Evolutionary conservation across 345 rosid genomes (phyloP).

Genomic region (Gossypium raimondii): DNA sequence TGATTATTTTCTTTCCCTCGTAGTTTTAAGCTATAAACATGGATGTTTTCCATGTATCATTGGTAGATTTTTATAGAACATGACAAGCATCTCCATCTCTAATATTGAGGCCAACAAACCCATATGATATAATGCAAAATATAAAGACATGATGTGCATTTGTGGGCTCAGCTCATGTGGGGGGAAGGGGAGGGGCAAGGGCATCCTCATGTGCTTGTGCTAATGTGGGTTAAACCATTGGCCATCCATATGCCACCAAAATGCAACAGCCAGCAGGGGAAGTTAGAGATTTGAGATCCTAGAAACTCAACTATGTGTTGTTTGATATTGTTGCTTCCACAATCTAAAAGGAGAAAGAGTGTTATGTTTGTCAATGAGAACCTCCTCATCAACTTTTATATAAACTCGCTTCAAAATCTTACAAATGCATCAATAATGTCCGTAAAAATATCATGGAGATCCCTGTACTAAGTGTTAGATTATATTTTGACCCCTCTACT

Average conservation of each 20-base stretch:
- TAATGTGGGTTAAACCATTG: background rate
- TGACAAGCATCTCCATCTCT: background rate
- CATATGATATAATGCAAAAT: slow-evolving; percentile 15
- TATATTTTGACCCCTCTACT: no score
- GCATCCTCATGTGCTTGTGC: slow-evolving; percentile 21
- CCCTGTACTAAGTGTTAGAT: no score
- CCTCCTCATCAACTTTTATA: background rate
- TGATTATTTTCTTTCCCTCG: no score
- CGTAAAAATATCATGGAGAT: no score
- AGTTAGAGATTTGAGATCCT: background rate
- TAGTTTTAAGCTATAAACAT: no score
- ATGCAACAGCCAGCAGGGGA: background rate
- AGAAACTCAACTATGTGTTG: background rate
- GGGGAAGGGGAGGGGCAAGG: background rate
- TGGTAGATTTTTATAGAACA: no score
- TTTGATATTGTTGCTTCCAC: background rate
- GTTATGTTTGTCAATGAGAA: background rate
- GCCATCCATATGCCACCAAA: background rate
- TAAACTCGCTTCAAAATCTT: background rate
- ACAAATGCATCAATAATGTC: background rate
- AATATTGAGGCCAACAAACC: slow-evolving; percentile 17
- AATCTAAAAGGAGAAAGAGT: background rate
- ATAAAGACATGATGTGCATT: slow-evolving; percentile 1
- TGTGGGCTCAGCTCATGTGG: slow-evolving; percentile 18
- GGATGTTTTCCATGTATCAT: no score